These are phyloP conservation scores for Catunica adiposa DNA, from an alignment of 2,329 filamentous ascomycete species.

Conservation along the genomic window DNA sequence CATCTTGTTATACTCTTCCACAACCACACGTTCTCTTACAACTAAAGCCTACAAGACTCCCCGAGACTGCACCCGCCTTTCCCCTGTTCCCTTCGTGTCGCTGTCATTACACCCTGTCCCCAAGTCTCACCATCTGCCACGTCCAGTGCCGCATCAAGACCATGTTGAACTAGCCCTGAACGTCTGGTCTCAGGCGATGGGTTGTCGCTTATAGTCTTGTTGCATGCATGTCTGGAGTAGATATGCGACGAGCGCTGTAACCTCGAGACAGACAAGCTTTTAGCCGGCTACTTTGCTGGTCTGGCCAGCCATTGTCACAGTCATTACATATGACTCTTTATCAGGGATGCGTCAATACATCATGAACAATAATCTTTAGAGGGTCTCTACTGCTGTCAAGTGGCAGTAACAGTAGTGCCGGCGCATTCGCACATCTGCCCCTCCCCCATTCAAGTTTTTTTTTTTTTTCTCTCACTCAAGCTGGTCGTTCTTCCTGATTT, in stretches of 20 bases:
- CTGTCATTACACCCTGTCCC: neutral
- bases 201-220: too few species aligned
- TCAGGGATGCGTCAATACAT: too few species aligned
- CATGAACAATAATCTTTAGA: too few species aligned
- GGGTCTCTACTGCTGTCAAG: neutral
- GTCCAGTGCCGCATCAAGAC: too few species aligned
- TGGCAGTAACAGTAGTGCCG: constrained; percentile 4
- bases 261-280: neutral
- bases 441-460: constrained; percentile 13
- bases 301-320: neutral
- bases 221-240: too few species aligned
- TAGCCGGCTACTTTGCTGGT: neutral
- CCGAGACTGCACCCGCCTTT: too few species aligned
- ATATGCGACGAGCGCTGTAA: too few species aligned
- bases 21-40: too few species aligned
- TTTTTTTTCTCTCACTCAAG: constrained; percentile 3
- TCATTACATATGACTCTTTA: neutral
- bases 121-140: neutral
- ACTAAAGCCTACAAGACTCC: too few species aligned
- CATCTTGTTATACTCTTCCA: too few species aligned
- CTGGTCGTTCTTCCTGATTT: neutral
- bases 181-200: too few species aligned
- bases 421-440: constrained; percentile 14
- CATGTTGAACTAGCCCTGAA: too few species aligned
- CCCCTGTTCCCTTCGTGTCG: neutral